Conservation (phyloP, 2,329 filamentous ascomycete species). For the Dothideomycetes sp. region DNA sequence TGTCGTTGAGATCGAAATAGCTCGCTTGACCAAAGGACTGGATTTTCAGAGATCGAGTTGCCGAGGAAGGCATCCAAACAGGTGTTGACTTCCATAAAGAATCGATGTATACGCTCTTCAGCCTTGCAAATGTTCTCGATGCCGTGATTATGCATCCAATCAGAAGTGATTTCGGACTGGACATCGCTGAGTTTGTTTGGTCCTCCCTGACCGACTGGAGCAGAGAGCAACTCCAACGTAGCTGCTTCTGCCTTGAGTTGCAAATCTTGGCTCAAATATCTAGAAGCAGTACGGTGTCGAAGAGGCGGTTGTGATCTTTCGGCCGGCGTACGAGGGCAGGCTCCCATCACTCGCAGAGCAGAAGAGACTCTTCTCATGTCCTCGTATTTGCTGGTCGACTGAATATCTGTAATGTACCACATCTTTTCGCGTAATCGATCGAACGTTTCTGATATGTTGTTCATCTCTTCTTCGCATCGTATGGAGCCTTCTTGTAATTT, state of each 20-base stretch:
- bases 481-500: constrained; percentile 78
- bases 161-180: constrained; percentile 73
- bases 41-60: constrained; percentile 72
- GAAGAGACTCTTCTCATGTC: constrained; percentile 77
- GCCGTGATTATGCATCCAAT: constrained; percentile 71
- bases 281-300: constrained; percentile 35
- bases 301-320: constrained; percentile 30
- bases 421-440: constrained; percentile 84
- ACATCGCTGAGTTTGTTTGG: constrained; percentile 95
- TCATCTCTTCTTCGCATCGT: constrained; percentile 56
- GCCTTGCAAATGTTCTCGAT: constrained; percentile 92
- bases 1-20: constrained; percentile 51
- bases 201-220: constrained; percentile 72
- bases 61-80: constrained; percentile 80
- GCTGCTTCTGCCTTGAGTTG: constrained; percentile 76
- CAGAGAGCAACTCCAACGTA: constrained; percentile 78
- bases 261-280: constrained; percentile 45
- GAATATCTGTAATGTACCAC: constrained; percentile 95
- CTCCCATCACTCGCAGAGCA: constrained; percentile 84
- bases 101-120: constrained; percentile 88
- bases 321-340: constrained; percentile 36
- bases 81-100: constrained; percentile 80
- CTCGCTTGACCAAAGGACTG: constrained; percentile 86
- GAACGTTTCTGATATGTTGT: constrained; percentile 27
- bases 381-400: constrained; percentile 80